A percentile compares a stretch with the other conserved stretches of the same genome.
phyloP scores from a whole-genome alignment of 176 grass and related monocot species.

The Calamus simplicifolius region DNA sequence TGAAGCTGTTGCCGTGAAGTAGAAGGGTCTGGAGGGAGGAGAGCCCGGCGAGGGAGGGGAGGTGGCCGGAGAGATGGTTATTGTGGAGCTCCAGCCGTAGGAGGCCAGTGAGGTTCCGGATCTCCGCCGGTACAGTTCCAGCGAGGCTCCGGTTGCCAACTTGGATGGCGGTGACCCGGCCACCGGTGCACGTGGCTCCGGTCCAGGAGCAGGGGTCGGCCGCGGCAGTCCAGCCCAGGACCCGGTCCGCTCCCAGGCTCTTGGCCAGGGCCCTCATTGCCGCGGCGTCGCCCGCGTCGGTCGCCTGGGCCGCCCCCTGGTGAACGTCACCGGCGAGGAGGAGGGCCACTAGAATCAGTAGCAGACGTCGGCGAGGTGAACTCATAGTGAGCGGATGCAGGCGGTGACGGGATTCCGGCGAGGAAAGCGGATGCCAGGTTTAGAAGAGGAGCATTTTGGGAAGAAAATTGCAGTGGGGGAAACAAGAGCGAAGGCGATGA shows the following conservation, averaged over 20 bases:
- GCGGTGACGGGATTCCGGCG: background rate
- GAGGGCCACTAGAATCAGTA: background rate
- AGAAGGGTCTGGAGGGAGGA: conserved; percentile 37
- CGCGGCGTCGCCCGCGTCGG: conserved; percentile 20
- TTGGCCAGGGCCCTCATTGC: conserved; percentile 47
- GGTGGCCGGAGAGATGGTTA: conserved; percentile 41
- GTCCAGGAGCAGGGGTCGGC: conserved; percentile 47
- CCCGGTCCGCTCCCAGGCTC: conserved; percentile 28
- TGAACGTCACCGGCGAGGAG: background rate
- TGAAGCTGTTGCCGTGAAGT: conserved; percentile 41
- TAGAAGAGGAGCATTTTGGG: no score
- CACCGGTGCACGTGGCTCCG: conserved; percentile 29
- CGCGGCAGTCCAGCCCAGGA: conserved; percentile 25
- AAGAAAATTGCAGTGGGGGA: conserved; percentile 2
- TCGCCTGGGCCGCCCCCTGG: conserved; percentile 1
- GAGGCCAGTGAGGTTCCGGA: conserved; percentile 55
- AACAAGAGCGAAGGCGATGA: background rate
- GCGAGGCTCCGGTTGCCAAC: conserved; percentile 12
- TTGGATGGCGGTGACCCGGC: conserved; percentile 53
- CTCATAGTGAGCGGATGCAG: no score
- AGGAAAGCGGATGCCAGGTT: background rate
- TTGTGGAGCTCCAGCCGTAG: conserved; percentile 45
- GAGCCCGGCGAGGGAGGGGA: conserved; percentile 48
- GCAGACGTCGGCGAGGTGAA: background rate
- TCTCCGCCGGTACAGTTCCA: conserved; percentile 38